Conservation (phyloP, 2,329 filamentous ascomycete genomes). For the Basipetospora sp. region DNA sequence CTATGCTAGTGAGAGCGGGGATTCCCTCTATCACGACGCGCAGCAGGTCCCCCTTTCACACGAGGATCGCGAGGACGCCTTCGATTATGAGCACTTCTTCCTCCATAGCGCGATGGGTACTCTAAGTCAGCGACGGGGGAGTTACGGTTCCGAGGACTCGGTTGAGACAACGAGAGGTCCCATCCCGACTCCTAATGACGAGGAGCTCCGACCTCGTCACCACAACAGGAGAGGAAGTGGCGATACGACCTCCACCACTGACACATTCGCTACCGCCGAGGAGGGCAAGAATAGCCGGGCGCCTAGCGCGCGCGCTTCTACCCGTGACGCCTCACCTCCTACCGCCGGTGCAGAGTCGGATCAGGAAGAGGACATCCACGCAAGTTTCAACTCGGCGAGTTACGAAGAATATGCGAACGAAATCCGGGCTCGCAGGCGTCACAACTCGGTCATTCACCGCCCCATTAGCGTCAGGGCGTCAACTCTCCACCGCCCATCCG, state of each 20-base stretch:
- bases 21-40: slow-evolving; percentile 49
- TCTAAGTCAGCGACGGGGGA: slow-evolving; percentile 41
- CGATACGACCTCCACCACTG: slow-evolving; percentile 35
- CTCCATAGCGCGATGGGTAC: slow-evolving; percentile 81
- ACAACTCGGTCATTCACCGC: slow-evolving; percentile 26
- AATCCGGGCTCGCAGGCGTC: slow-evolving; percentile 6
- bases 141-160: slow-evolving; percentile 45
- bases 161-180: slow-evolving; percentile 46
- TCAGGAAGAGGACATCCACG: neutral
- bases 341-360: neutral
- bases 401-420: slow-evolving; percentile 14
- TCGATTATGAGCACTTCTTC: slow-evolving; percentile 94
- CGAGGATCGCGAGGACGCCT: slow-evolving; percentile 85
- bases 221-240: slow-evolving; percentile 28
- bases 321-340: neutral
- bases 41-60: slow-evolving; percentile 54
- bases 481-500: slow-evolving; percentile 37
- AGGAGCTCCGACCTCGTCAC: slow-evolving; percentile 13
- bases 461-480: slow-evolving; percentile 22
- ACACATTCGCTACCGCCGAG: slow-evolving; percentile 42
- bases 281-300: slow-evolving; percentile 30
- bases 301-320: slow-evolving; percentile 7
- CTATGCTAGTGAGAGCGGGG: slow-evolving; percentile 47
- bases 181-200: slow-evolving; percentile 10
- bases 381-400: slow-evolving; percentile 5